Evolutionary conservation across 2,329 filamentous ascomycete genomes (phyloP).

Genomic region (Colletotrichum godetiae): DNA sequence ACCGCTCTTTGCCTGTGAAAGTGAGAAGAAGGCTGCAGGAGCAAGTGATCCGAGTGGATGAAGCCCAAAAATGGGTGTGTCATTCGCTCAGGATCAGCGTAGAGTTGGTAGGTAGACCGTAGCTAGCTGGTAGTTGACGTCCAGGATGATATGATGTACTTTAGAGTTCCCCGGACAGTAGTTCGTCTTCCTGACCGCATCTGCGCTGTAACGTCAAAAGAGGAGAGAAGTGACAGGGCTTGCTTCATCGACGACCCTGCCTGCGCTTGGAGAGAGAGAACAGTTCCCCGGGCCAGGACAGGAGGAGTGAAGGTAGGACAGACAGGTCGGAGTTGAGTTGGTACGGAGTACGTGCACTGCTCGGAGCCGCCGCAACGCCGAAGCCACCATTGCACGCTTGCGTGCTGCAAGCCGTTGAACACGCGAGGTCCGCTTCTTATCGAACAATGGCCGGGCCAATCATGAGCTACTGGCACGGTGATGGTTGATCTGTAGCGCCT

Average conservation of each 20-base stretch:
- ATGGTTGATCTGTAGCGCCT: neutral
- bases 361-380: conserved; percentile 6
- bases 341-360: neutral
- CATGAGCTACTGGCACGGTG: neutral
- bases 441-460: conserved; percentile 9
- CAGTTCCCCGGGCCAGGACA: conserved; percentile 7
- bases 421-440: conserved; percentile 4
- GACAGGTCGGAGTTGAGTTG: neutral
- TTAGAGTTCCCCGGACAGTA: conserved; percentile 13
- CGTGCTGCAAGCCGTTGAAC: conserved; percentile 16
- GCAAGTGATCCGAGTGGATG: neutral
- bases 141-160: neutral
- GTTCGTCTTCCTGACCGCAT: neutral
- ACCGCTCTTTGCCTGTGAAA: neutral
- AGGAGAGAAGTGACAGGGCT: neutral
- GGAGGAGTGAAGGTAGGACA: too few species aligned
- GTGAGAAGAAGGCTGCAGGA: neutral
- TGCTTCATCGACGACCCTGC: neutral
- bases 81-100: neutral
- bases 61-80: neutral
- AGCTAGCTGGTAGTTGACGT: neutral
- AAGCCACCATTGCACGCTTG: neutral
- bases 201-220: conserved; percentile 11
- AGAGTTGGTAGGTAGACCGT: neutral
- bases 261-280: conserved; percentile 4